phyloP scores from a whole-genome alignment of 177 flowering plant species.

The Vitis hybrid region DNA sequence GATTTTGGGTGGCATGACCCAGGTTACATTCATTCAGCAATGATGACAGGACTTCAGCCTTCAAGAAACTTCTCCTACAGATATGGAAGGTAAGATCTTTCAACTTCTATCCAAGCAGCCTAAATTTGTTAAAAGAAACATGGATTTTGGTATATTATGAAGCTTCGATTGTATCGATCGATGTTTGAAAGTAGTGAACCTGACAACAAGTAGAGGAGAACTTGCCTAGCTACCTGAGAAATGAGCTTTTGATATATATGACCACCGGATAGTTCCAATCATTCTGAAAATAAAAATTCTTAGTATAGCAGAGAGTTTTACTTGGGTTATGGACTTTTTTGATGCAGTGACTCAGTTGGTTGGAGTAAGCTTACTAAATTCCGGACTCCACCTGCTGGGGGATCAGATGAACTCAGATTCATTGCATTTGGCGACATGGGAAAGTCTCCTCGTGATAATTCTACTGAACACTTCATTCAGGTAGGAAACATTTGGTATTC shows the following conservation, averaged over 20 bases:
- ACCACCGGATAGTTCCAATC: no score
- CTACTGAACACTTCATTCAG: constrained; percentile 88
- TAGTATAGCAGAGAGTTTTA: neutral
- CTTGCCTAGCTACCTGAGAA: no score
- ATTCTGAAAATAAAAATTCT: no score
- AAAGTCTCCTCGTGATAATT: constrained; percentile 77
- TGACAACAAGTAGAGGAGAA: no score
- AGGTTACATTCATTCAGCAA: constrained; percentile 83
- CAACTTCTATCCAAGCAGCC: no score
- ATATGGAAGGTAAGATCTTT: constrained; percentile 75
- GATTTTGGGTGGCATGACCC: constrained; percentile 99
- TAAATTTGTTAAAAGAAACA: no score
- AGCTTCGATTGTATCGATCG: no score
- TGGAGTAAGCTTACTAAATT: constrained; percentile 71
- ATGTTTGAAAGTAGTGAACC: no score
- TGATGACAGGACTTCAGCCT: constrained; percentile 74
- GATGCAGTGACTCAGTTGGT: constrained; percentile 62
- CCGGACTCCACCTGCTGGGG: constrained; percentile 76
- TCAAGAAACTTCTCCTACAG: constrained; percentile 55
- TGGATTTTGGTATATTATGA: no score
- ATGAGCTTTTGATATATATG: no score
- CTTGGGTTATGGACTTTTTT: neutral
- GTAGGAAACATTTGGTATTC: constrained; percentile 20
- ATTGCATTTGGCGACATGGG: constrained; percentile 95
- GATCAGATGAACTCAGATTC: constrained; percentile 58